Percentiles rank a stretch among this genome's conserved stretches.
Conservation (phyloP, 352 stramenopile genomes). For the Elongisporangium undulatum region DNA sequence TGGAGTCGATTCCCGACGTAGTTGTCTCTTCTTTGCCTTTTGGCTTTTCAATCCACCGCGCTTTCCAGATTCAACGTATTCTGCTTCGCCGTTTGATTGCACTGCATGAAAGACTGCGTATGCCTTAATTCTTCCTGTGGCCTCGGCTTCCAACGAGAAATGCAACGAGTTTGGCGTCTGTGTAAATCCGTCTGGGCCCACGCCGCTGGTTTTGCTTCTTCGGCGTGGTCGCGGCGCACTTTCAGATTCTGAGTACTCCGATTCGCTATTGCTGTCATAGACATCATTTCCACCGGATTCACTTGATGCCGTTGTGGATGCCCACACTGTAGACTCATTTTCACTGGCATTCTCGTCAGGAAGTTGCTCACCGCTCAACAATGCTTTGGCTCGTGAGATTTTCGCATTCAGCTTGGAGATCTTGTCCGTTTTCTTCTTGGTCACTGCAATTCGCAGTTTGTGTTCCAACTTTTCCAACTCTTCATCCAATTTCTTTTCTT, state of each 20-base stretch:
- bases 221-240: conserved; percentile 18
- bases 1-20: conserved; percentile 66
- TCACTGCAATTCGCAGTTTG: conserved; percentile 84
- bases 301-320: conserved; percentile 20
- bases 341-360: conserved; percentile 35
- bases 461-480: conserved; percentile 89
- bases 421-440: conserved; percentile 89
- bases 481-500: conserved; percentile 89
- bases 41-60: conserved; percentile 35
- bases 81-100: conserved; percentile 16
- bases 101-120: conserved; percentile 70
- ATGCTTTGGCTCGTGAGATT: conserved; percentile 71
- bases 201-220: conserved; percentile 13
- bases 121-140: conserved; percentile 74
- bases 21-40: conserved; percentile 65
- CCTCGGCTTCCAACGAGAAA: conserved; percentile 81
- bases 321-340: conserved; percentile 28
- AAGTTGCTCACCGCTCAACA: conserved; percentile 73
- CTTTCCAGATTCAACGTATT: conserved; percentile 14
- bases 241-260: conserved; percentile 77
- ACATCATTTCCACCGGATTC: conserved; percentile 30
- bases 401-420: conserved; percentile 83
- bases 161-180: conserved; percentile 61
- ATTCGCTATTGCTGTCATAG: conserved; percentile 88
- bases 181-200: background rate